Conservation (phyloP, 345 rosid species). For the Melaleuca alternifolia region DNA sequence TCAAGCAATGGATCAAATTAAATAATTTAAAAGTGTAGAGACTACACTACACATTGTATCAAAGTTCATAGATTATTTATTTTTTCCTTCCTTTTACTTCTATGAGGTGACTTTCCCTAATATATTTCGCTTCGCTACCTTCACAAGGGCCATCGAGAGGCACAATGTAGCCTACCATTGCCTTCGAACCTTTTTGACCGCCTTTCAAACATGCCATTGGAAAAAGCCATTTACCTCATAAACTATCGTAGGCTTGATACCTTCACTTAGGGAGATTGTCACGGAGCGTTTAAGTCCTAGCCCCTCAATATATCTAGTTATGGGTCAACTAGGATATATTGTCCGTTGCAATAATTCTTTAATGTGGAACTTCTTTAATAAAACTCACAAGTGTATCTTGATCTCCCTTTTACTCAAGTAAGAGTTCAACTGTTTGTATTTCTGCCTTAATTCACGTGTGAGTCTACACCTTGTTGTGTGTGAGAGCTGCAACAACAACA, state of each 20-base stretch:
- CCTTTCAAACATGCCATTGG: not conserved
- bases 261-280: not conserved
- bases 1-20: not conserved
- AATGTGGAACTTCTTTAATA: too few relatives aligned
- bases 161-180: not conserved
- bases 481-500: not conserved
- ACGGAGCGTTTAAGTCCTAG: fast-evolving
- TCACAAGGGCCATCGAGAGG: too few relatives aligned
- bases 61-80: too few relatives aligned
- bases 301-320: not conserved
- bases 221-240: too few relatives aligned
- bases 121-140: too few relatives aligned
- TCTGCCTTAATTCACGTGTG: not conserved
- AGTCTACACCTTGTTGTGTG: not conserved
- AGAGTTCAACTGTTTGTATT: not conserved
- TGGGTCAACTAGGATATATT: too few relatives aligned
- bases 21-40: too few relatives aligned
- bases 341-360: not conserved
- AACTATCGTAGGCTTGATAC: not conserved
- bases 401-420: not conserved
- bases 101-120: too few relatives aligned
- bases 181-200: not conserved
- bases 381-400: not conserved
- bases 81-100: too few relatives aligned
- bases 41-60: too few relatives aligned